A percentile compares a stretch with the other conserved stretches of the same genome.
Evolutionary conservation across 1,284 basidiomycete species (phyloP).

Genomic region (Mixia osmundae): DNA sequence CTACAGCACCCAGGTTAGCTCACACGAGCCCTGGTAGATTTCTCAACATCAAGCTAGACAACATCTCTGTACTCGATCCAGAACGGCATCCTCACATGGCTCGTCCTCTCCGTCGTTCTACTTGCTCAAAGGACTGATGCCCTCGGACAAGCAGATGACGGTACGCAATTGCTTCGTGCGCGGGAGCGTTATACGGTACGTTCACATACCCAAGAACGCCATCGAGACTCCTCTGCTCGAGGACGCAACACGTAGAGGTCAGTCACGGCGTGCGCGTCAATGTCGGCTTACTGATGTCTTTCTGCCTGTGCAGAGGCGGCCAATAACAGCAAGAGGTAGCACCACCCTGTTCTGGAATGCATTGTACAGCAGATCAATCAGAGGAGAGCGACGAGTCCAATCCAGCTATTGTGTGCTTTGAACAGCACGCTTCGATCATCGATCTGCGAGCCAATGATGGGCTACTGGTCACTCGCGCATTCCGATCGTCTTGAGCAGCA

Average conservation of each 20-base stretch:
- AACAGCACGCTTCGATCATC: too few relatives aligned
- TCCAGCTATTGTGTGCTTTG: too few relatives aligned
- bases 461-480: too few relatives aligned
- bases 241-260: conserved; percentile 79
- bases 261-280: too few relatives aligned
- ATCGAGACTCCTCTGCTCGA: conserved; percentile 92
- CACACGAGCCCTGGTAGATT: conserved; percentile 27
- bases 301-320: too few relatives aligned
- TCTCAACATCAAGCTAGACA: conserved; percentile 87
- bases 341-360: too few relatives aligned
- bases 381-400: too few relatives aligned
- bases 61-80: conserved; percentile 79
- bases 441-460: too few relatives aligned
- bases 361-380: too few relatives aligned
- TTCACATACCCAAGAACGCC: conserved; percentile 71
- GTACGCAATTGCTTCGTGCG: conserved; percentile 98
- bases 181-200: conserved; percentile 92
- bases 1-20: neutral
- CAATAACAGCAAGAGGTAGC: too few relatives aligned
- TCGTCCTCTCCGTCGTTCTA: conserved; percentile 15
- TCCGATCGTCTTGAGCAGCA: too few relatives aligned
- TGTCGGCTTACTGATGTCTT: too few relatives aligned
- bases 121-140: neutral
- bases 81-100: conserved; percentile 95
- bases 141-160: conserved; percentile 43